These are phyloP conservation scores for Pholiota conissans DNA, from an alignment of 768 basidiomycete species.

Conservation along the genomic window DNA sequence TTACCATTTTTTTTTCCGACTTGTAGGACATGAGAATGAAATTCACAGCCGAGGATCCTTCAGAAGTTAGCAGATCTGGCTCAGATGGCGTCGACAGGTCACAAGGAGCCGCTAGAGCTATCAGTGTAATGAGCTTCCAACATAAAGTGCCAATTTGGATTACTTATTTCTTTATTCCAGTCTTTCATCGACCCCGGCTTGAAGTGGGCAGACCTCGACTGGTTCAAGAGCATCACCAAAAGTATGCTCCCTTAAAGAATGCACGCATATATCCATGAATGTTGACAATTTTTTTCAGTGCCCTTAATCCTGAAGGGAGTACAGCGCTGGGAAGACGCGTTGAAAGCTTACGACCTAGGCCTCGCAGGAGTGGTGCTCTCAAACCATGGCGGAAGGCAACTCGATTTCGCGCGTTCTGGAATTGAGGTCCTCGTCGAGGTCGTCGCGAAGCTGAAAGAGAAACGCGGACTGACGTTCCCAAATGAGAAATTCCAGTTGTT, in stretches of 20 bases:
- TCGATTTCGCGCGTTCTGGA: conserved; percentile 84
- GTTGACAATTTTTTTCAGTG: conserved; percentile 46
- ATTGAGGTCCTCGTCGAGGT: conserved; percentile 91
- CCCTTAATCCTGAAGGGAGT: conserved; percentile 91
- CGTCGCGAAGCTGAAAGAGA: conserved; percentile 64
- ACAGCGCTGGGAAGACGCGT: conserved; percentile 86
- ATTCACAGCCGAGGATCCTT: conserved; percentile 78
- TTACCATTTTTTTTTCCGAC: conserved; percentile 37
- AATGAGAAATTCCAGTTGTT: conserved; percentile 83
- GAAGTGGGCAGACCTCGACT: conserved; percentile 82
- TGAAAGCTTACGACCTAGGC: conserved; percentile 78
- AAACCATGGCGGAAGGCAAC: conserved; percentile 81
- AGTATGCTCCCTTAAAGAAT: conserved; percentile 32
- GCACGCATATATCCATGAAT: conserved; percentile 32
- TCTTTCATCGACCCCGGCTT: conserved; percentile 95
- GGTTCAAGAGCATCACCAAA: conserved; percentile 79
- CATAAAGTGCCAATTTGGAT: neutral
- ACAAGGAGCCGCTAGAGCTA: conserved; percentile 93
- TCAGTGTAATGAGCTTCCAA: conserved; percentile 41
- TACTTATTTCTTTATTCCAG: conserved; percentile 30
- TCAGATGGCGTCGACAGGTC: conserved; percentile 68
- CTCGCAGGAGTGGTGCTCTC: conserved; percentile 81
- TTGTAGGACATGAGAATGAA: conserved; percentile 98
- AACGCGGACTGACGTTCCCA: conserved; percentile 70
- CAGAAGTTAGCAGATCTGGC: conserved; percentile 54